Evolutionary conservation across 169 alveolate genomes (phyloP), one percentile per base, ranked within the genome.

Genomic region (Cystoisospora suis): DNA sequence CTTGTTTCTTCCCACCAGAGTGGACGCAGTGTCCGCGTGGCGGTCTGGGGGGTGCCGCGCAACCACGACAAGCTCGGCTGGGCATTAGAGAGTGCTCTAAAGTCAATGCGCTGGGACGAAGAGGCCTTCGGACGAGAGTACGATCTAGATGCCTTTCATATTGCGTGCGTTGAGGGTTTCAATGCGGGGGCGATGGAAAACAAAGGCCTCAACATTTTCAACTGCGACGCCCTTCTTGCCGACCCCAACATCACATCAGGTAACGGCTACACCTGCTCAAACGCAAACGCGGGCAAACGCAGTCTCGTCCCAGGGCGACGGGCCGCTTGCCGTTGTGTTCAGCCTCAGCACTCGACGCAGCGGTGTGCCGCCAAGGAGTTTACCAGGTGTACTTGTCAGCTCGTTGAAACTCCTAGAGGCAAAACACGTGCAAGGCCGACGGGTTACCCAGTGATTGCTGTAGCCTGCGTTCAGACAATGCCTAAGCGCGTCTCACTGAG

Each of bases 171-270:
- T 29, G 90, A 96, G 46, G 97, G 96, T 58, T 97, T 97, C 91
- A 97, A 97, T 94, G 94, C 94, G 81, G 98, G 99, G 15, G 98
- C 98, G 34, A 97, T 96, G 98, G 98, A 96, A 90, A 97, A 96
- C 95, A 97, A 97, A 90, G 97, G 98, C 47, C 93, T 97, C 80
- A 97, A 97, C 89, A 95, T 97, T n/a, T 97, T 97, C 93, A 97
- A 97, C 94, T 94, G 97, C 9, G 91, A 95, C 61, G 92, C 96
- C 56, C 93, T 97, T 75, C 90, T 97, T 85, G 99, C 99, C 7
- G 95, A 96, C 69, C 97, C 94, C 38, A 93, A 95, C 89, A 94
- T 95, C 17, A 96, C 98, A 36, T 93, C 98, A 29, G 92, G 92
- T 88, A 20, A 32, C 59, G 58, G 77, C 36, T 12, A 47, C 81